Conservation (phyloP, 345 rosid species). For the Citrus glauca region DNA sequence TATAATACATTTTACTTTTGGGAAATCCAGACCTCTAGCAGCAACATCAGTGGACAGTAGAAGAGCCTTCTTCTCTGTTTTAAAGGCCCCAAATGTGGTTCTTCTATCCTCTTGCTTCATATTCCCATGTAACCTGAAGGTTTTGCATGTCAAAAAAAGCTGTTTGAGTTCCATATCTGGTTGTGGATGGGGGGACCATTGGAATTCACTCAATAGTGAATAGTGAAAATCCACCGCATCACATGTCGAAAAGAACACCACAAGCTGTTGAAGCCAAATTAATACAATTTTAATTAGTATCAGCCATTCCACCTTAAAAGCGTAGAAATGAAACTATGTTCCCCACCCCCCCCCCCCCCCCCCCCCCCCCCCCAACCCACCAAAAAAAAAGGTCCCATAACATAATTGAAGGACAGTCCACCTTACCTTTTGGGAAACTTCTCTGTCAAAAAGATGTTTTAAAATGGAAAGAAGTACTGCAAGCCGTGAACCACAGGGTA, state of each 20-base stretch:
- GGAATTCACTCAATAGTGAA: conserved; percentile 64
- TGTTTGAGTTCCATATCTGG: conserved; percentile 38
- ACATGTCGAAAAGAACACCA: conserved; percentile 96
- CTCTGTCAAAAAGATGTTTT: conserved; percentile 80
- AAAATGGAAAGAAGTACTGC: conserved; percentile 69
- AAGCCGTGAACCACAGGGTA: conserved; percentile 88
- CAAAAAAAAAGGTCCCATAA: background rate
- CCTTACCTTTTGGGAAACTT: conserved; percentile 71
- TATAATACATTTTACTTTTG: conserved; percentile 84
- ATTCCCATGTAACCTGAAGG: conserved; percentile 80
- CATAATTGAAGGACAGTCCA: background rate
- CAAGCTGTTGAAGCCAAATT: conserved; percentile 51
- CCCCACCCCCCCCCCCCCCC: too few species aligned
- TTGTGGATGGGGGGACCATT: conserved; percentile 53
- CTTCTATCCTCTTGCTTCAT: conserved; percentile 93
- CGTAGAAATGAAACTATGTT: background rate
- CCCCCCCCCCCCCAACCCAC: too few species aligned
- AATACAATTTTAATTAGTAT: background rate
- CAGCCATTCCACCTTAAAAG: background rate
- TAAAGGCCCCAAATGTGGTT: conserved; percentile 68
- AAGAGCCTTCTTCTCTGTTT: conserved; percentile 72
- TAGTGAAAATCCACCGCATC: conserved; percentile 97
- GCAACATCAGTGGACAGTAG: conserved; percentile 85
- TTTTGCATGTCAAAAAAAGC: conserved; percentile 63
- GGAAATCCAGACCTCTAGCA: conserved; percentile 95